These are phyloP conservation scores for Plantago lanceolata DNA, from an alignment of 305 asterid species.

Conservation along the genomic window DNA sequence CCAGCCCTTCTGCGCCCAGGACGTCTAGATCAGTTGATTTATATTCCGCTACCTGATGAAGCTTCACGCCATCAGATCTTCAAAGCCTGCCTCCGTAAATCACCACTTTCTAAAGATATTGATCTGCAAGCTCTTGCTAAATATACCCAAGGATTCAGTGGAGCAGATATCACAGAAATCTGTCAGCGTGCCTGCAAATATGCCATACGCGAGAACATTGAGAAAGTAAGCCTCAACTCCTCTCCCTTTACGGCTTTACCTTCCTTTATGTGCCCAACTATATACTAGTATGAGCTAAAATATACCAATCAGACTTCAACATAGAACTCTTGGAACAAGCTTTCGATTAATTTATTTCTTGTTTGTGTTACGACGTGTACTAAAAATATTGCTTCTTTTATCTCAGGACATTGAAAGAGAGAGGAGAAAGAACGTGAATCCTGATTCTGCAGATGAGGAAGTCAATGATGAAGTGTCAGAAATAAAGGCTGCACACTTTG, in stretches of 20 bases:
- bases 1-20: constrained; percentile 70
- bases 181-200: constrained; percentile 68
- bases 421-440: constrained; percentile 36
- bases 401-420: constrained; percentile 57
- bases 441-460: constrained; percentile 61
- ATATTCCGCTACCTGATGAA: constrained; percentile 65
- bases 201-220: constrained; percentile 63
- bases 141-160: constrained; percentile 62
- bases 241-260: neutral
- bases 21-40: constrained; percentile 59
- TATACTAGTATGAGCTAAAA: no score
- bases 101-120: constrained; percentile 49
- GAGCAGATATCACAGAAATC: constrained; percentile 60
- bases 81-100: constrained; percentile 59
- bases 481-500: constrained; percentile 61
- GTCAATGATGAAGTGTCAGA: constrained; percentile 51
- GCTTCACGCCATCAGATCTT: constrained; percentile 60
- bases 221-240: constrained; percentile 36
- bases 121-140: constrained; percentile 62
- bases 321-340: no score
- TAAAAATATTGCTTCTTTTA: neutral
- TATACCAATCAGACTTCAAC: no score
- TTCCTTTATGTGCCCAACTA: neutral
- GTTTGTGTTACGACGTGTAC: neutral
- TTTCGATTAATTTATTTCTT: neutral